These are phyloP conservation scores for Neonectria neomacrospora DNA, from an alignment of 2,329 filamentous ascomycete species.

Conservation along the genomic window DNA sequence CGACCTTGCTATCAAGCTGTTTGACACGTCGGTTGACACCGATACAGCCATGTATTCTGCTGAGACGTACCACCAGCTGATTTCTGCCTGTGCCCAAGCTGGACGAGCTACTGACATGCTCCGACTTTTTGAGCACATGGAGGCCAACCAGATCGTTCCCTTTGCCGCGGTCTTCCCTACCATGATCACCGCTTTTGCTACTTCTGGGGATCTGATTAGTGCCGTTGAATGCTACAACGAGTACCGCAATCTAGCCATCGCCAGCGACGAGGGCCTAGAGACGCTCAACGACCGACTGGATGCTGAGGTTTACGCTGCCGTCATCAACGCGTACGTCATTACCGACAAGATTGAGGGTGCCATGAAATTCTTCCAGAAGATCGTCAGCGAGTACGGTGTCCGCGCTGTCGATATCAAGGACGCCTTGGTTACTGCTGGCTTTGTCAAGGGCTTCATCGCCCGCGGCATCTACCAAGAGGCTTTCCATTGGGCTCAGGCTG, in stretches of 20 bases:
- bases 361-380: constrained; percentile 84
- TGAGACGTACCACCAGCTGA: constrained; percentile 85
- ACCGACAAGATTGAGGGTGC: constrained; percentile 85
- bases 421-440: constrained; percentile 76
- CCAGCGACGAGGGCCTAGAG: constrained; percentile 78
- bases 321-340: constrained; percentile 88
- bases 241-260: constrained; percentile 89
- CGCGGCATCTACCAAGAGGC: constrained; percentile 78
- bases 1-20: constrained; percentile 85
- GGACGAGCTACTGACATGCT: constrained; percentile 90
- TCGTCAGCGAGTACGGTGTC: constrained; percentile 71
- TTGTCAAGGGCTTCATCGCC: constrained; percentile 81
- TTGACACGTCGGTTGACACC: constrained; percentile 77
- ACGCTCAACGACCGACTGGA: constrained; percentile 79
- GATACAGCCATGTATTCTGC: constrained; percentile 76
- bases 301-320: constrained; percentile 86
- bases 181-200: constrained; percentile 95
- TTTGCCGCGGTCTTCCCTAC: constrained; percentile 85
- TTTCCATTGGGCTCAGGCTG: constrained; percentile 75
- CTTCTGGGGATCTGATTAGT: constrained; percentile 81
- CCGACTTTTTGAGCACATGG: constrained; percentile 91
- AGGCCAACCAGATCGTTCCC: constrained; percentile 77
- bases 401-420: constrained; percentile 74
- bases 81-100: constrained; percentile 85
- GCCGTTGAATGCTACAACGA: constrained; percentile 96